Conservation (phyloP, 441 rosid genomes). For the Codiaeum variegatum region DNA sequence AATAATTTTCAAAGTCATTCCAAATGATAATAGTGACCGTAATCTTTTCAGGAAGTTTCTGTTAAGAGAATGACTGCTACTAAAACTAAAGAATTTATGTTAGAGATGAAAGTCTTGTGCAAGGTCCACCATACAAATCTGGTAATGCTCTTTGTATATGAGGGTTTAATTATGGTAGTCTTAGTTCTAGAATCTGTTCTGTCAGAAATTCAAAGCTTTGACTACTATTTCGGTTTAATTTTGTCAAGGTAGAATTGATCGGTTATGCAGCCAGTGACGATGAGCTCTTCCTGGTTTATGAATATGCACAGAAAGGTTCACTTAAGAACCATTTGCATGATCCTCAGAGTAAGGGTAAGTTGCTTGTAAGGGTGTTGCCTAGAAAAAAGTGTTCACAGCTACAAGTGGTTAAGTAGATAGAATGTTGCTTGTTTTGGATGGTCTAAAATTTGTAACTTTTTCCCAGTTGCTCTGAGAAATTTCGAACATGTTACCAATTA, state of each 20-base stretch:
- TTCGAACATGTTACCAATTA: neutral
- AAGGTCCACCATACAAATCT: conserved; percentile 94
- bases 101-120: conserved; percentile 96
- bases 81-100: conserved; percentile 85
- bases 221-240: conserved; percentile 31
- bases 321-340: conserved; percentile 84
- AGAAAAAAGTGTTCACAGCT: neutral
- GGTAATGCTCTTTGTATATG: conserved; percentile 41
- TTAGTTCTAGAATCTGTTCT: conserved; percentile 3
- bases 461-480: neutral
- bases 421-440: neutral
- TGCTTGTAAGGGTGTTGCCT: conserved; percentile 3
- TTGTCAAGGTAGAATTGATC: conserved; percentile 89
- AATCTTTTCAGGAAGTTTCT: conserved; percentile 70
- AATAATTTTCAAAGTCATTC: neutral
- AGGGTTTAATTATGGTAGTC: neutral
- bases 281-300: conserved; percentile 87
- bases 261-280: conserved; percentile 79
- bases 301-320: conserved; percentile 88
- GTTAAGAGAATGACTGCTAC: conserved; percentile 93
- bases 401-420: neutral
- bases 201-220: conserved; percentile 22
- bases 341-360: conserved; percentile 82
- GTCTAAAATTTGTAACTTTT: neutral
- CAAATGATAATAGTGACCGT: conserved; percentile 15